Evolutionary conservation across 164 flowering plant genomes (phyloP).

Genomic region (Houttuynia cordata): DNA sequence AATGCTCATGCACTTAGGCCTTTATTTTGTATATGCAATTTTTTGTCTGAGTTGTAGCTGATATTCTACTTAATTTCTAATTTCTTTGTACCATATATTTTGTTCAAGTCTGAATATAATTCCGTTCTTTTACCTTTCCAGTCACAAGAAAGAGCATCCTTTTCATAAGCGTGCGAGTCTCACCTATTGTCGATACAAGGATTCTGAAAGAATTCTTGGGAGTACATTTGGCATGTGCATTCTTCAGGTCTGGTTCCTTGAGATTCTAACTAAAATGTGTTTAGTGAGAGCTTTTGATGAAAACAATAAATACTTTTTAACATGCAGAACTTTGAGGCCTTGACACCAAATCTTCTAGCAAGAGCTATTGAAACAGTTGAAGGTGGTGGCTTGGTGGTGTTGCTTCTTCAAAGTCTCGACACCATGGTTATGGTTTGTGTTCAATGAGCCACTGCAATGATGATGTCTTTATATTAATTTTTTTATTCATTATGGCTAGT

Average conservation of each 20-base stretch:
- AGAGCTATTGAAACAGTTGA: conserved; percentile 95
- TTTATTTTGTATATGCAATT: too few species aligned
- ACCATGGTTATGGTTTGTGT: conserved; percentile 92
- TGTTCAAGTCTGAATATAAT: too few species aligned
- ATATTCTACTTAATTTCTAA: too few species aligned
- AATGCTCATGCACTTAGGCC: too few species aligned
- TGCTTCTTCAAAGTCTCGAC: conserved; percentile 83
- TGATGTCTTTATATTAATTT: too few species aligned
- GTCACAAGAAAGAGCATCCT: conserved; percentile 5
- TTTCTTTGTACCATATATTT: too few species aligned
- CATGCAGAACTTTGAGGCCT: conserved; percentile 85
- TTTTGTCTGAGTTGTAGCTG: too few species aligned
- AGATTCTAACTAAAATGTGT: background rate
- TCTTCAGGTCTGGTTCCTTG: conserved; percentile 50
- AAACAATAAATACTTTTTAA: background rate
- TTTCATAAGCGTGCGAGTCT: conserved; percentile 66
- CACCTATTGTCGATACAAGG: conserved; percentile 78
- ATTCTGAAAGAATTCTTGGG: conserved; percentile 89
- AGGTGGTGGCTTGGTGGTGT: conserved; percentile 84
- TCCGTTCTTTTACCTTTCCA: too few species aligned
- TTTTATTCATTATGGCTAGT: background rate
- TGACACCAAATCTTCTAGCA: conserved; percentile 95
- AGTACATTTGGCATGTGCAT: conserved; percentile 95
- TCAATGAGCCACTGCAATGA: background rate
- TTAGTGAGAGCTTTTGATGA: background rate